Conservation (phyloP, 306 rosid species). For the Quercus wislizeni region DNA sequence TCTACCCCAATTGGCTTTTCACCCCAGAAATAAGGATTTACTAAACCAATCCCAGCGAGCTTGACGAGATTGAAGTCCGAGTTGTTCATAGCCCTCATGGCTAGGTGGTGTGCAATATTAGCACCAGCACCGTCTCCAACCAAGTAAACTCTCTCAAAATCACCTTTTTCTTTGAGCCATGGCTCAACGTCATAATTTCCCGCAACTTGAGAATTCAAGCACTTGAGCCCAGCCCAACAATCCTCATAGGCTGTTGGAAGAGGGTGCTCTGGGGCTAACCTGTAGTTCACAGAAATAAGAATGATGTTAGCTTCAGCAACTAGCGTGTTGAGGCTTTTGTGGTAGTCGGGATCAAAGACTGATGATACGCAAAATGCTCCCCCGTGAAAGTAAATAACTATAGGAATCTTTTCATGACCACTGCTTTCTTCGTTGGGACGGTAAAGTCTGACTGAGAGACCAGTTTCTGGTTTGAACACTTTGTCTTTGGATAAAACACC, state of each 20-base stretch:
- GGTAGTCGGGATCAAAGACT: conserved; percentile 62
- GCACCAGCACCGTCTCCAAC: conserved; percentile 89
- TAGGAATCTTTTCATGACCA: conserved; percentile 38
- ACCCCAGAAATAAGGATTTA: conserved; percentile 92
- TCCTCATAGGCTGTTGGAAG: conserved; percentile 71
- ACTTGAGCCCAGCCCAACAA: conserved; percentile 62
- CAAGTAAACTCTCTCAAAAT: conserved; percentile 48
- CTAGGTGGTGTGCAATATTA: conserved; percentile 62
- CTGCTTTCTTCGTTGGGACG: conserved; percentile 22
- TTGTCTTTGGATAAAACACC: conserved; percentile 74
- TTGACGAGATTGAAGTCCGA: conserved; percentile 23
- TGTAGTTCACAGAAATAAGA: conserved; percentile 57
- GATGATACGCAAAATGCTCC: conserved; percentile 73
- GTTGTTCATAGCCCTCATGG: conserved; percentile 20
- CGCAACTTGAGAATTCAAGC: conserved; percentile 8
- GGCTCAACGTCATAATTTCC: conserved; percentile 18
- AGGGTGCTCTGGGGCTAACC: conserved; percentile 78
- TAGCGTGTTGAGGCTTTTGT: conserved; percentile 59
- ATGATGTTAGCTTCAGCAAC: conserved; percentile 49
- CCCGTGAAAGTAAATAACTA: conserved; percentile 70
- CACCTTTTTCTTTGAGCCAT: conserved; percentile 54
- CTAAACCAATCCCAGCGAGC: conserved; percentile 45
- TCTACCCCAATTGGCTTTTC: conserved; percentile 59
- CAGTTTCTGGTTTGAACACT: conserved; percentile 46
- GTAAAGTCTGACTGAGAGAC: conserved; percentile 64